phyloP scores from a whole-genome alignment of 495 filamentous ascomycete species.

The Aspergillus funiculosus region DNA sequence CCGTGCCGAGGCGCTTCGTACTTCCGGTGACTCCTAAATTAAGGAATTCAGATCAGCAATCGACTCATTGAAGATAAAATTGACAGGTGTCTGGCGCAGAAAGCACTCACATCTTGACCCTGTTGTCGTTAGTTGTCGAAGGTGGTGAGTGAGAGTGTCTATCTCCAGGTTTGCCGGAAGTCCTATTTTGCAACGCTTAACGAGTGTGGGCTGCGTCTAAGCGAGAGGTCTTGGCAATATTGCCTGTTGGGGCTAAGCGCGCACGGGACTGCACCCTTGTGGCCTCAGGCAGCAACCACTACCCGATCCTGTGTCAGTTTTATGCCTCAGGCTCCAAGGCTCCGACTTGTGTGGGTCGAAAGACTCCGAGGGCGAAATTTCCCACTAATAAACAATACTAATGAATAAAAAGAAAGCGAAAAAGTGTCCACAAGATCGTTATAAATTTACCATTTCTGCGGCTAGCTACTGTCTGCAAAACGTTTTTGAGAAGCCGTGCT shows the following conservation, averaged over 20 bases:
- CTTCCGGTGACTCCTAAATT: slow-evolving; percentile 63
- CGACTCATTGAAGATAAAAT: slow-evolving; percentile 12
- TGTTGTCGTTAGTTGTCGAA: slow-evolving; percentile 51
- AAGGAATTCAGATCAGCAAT: slow-evolving; percentile 32
- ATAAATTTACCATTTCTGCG: too few species aligned
- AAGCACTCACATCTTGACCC: slow-evolving; percentile 50
- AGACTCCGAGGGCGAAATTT: too few species aligned
- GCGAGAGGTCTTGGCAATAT: slow-evolving; percentile 31
- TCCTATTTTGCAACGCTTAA: slow-evolving; percentile 44
- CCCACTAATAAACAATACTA: too few species aligned
- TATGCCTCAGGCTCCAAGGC: neutral
- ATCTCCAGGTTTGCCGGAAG: slow-evolving; percentile 37
- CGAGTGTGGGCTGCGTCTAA: slow-evolving; percentile 46
- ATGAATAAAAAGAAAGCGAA: too few species aligned
- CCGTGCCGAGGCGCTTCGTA: slow-evolving; percentile 96
- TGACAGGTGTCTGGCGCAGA: neutral
- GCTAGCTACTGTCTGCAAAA: too few species aligned
- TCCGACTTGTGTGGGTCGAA: too few species aligned
- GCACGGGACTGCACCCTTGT: neutral
- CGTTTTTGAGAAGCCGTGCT: too few species aligned
- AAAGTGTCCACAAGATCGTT: too few species aligned
- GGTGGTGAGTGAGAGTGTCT: slow-evolving; percentile 40
- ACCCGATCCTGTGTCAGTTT: neutral
- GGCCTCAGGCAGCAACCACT: slow-evolving; percentile 21
- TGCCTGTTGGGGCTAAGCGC: slow-evolving; percentile 28